phyloP scores from a whole-genome alignment of 2,329 filamentous ascomycete species.

The Epichloe gansuensis region DNA sequence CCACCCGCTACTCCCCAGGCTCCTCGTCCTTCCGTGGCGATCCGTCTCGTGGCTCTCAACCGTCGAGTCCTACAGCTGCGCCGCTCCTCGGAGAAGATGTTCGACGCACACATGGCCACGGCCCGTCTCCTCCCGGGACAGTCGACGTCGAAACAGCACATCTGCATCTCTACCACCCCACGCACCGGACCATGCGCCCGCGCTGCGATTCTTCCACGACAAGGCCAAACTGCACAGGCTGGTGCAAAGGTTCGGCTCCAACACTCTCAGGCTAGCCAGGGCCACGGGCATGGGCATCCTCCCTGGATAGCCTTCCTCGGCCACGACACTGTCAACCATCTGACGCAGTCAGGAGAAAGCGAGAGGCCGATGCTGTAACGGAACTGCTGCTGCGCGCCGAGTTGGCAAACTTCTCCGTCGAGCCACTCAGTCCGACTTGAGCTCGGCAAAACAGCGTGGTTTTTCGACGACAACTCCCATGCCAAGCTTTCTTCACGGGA shows the following conservation, averaged over 20 bases:
- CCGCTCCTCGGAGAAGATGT: slow-evolving; percentile 33
- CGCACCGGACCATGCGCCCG: slow-evolving; percentile 34
- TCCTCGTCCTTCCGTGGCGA: slow-evolving; percentile 33
- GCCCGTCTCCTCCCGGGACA: slow-evolving; percentile 26
- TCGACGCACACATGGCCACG: slow-evolving; percentile 39
- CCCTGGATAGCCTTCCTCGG: slow-evolving; percentile 29
- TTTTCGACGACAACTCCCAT: too few relatives aligned
- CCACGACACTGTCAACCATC: slow-evolving; percentile 34
- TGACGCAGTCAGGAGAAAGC: slow-evolving; percentile 26
- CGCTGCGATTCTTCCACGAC: slow-evolving; percentile 33
- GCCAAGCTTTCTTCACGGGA: too few relatives aligned
- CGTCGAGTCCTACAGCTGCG: slow-evolving; percentile 33
- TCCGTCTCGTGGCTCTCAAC: slow-evolving; percentile 40
- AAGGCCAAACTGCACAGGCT: slow-evolving; percentile 18
- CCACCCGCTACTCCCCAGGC: slow-evolving; percentile 21
- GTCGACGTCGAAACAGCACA: slow-evolving; percentile 38
- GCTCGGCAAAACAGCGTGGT: not conserved
- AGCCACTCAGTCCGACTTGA: slow-evolving; percentile 14
- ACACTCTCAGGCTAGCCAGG: slow-evolving; percentile 17
- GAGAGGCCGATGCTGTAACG: slow-evolving; percentile 29
- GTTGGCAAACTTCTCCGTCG: slow-evolving; percentile 18
- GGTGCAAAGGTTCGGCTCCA: slow-evolving; percentile 13
- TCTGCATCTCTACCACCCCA: slow-evolving; percentile 42
- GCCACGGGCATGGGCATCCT: slow-evolving; percentile 20
- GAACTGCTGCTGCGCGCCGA: slow-evolving; percentile 25